Percentiles rank a stretch among this genome's conserved stretches.
These are phyloP conservation scores for Ceratocystis eucalypticola DNA, from an alignment of 2,329 filamentous ascomycete genomes.

Conservation along the genomic window DNA sequence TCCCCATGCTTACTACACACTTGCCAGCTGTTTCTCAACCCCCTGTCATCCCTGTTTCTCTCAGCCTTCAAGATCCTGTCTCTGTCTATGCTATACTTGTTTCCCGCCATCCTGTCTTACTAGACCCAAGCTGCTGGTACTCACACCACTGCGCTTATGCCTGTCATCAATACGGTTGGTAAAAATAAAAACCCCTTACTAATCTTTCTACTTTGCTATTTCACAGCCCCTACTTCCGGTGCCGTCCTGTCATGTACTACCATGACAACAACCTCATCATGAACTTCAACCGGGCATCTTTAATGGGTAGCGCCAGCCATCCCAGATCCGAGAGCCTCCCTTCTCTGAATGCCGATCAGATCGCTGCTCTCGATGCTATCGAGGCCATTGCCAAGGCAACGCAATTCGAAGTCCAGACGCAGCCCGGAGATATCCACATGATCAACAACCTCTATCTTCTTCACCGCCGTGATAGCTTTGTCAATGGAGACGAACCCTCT, in stretches of 20 bases:
- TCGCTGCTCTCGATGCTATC: conserved; percentile 44
- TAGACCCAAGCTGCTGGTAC: neutral
- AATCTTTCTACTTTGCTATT: neutral
- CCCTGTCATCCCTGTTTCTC: neutral
- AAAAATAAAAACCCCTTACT: neutral
- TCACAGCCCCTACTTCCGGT: conserved; percentile 41
- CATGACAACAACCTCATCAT: conserved; percentile 38
- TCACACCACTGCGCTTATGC: neutral
- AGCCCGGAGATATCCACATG: conserved; percentile 48
- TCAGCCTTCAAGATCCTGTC: too few species aligned
- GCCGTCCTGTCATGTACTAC: conserved; percentile 42
- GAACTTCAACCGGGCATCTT: conserved; percentile 45
- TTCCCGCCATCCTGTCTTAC: neutral
- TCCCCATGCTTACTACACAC: too few species aligned
- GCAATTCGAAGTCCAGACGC: conserved; percentile 41
- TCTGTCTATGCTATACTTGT: neutral
- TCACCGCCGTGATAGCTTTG: conserved; percentile 46
- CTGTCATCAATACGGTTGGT: neutral
- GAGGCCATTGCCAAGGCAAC: conserved; percentile 42
- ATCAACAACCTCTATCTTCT: conserved; percentile 51
- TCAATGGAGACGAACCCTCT: conserved; percentile 33
- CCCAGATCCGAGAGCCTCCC: conserved; percentile 40
- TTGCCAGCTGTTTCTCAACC: neutral
- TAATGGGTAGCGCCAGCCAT: conserved; percentile 40
- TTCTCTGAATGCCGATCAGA: conserved; percentile 34